These are phyloP conservation scores for Tolypocladium pustulatum DNA, from an alignment of 2,329 filamentous ascomycete species.

Conservation along the genomic window DNA sequence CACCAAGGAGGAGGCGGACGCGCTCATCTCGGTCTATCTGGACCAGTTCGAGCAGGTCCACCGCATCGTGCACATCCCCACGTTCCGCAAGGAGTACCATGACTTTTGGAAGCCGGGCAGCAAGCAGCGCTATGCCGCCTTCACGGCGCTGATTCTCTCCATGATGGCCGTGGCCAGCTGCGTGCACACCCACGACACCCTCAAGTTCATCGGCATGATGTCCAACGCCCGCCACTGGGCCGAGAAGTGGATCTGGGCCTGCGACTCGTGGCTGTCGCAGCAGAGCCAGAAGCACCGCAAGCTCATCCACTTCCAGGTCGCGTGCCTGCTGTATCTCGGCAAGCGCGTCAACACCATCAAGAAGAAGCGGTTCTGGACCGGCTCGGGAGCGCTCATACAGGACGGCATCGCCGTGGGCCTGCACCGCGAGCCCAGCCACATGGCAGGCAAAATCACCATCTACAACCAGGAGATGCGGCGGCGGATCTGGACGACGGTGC, in stretches of 20 bases:
- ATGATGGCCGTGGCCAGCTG: slow-evolving; percentile 52
- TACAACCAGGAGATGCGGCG: slow-evolving; percentile 54
- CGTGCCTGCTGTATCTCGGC: slow-evolving; percentile 48
- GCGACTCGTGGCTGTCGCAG: slow-evolving; percentile 40
- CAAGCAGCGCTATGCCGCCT: slow-evolving; percentile 36
- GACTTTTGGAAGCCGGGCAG: slow-evolving; percentile 40
- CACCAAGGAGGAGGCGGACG: slow-evolving; percentile 35
- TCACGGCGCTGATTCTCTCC: slow-evolving; percentile 47
- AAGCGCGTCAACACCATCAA: slow-evolving; percentile 53
- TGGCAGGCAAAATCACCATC: slow-evolving; percentile 42
- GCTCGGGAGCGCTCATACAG: slow-evolving; percentile 43
- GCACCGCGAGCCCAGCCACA: slow-evolving; percentile 47
- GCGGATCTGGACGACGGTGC: slow-evolving; percentile 49
- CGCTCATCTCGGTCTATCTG: slow-evolving; percentile 38
- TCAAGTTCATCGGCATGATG: slow-evolving; percentile 47
- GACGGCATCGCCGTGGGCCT: slow-evolving; percentile 49
- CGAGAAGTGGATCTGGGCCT: slow-evolving; percentile 45
- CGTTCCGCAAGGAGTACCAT: slow-evolving; percentile 44
- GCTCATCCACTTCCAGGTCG: slow-evolving; percentile 50
- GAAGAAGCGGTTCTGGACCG: slow-evolving; percentile 55
- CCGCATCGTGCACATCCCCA: slow-evolving; percentile 49
- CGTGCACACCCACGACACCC: slow-evolving; percentile 38
- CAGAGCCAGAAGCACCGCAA: slow-evolving; percentile 53
- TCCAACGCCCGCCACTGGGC: slow-evolving; percentile 45
- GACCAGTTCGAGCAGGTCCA: slow-evolving; percentile 46